A percentile compares a stretch with the other conserved stretches of the same genome.
These are phyloP conservation scores for Adansonia gregorii DNA, from an alignment of 441 rosid genomes.

Conservation along the genomic window DNA sequence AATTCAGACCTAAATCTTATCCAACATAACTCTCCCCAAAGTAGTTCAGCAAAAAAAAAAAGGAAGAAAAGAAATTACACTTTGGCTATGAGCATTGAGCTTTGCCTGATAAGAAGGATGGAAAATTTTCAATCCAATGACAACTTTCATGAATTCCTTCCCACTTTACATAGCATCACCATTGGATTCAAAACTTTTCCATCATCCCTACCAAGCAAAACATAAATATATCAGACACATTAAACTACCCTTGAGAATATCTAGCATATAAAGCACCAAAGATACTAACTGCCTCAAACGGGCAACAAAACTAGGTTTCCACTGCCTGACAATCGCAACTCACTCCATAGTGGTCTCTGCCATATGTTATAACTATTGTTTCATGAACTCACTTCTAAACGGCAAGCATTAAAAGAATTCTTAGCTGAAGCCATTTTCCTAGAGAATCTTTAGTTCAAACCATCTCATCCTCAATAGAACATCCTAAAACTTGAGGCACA, in stretches of 20 bases:
- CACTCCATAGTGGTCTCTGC: not conserved
- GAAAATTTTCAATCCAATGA: slow-evolving; percentile 21
- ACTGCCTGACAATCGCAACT: not conserved
- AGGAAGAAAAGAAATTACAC: not conserved
- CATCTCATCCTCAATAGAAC: not conserved
- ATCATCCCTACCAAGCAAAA: slow-evolving; percentile 14
- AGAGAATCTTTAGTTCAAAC: not conserved
- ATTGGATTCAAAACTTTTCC: slow-evolving; percentile 19
- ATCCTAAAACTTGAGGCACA: slow-evolving; percentile 6
- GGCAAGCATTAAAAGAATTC: slow-evolving; percentile 1
- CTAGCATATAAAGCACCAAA: not conserved
- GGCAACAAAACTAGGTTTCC: not conserved
- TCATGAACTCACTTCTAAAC: slow-evolving; percentile 9
- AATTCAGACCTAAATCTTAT: slow-evolving; percentile 18
- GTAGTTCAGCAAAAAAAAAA: slow-evolving; percentile 13
- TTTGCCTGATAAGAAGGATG: not conserved
- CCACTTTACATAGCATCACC: slow-evolving; percentile 7
- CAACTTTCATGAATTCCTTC: slow-evolving; percentile 5
- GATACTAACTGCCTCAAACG: not conserved
- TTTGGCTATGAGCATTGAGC: not conserved
- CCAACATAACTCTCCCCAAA: slow-evolving; percentile 16
- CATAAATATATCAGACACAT: not conserved
- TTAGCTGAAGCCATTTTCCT: not conserved
- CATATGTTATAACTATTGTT: not conserved
- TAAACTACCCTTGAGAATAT: not conserved